Evolutionary conservation across 129 eudicot species (phyloP).

Genomic region (Apium graveolens): DNA sequence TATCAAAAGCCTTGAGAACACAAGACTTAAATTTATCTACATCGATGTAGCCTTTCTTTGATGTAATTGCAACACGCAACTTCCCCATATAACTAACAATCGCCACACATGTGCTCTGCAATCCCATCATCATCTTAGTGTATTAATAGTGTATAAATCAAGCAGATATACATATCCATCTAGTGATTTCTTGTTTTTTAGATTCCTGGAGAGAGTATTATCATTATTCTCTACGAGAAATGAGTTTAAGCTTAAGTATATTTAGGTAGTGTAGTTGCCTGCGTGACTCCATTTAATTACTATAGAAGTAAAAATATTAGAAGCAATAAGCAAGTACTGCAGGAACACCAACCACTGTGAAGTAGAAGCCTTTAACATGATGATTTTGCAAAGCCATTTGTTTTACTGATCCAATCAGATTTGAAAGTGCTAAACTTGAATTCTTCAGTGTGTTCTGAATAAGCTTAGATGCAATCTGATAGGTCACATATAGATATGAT

Average conservation of each 20-base stretch:
- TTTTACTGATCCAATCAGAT: slow-evolving; percentile 49
- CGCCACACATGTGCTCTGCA: slow-evolving; percentile 32
- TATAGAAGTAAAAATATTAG: too few species aligned
- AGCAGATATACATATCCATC: background rate
- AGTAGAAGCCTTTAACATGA: slow-evolving; percentile 41
- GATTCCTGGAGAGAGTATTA: background rate
- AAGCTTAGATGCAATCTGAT: slow-evolving; percentile 29
- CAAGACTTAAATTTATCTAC: slow-evolving; percentile 27
- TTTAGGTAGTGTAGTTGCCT: too few species aligned
- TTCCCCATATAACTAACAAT: slow-evolving; percentile 32
- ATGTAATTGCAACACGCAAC: slow-evolving; percentile 32
- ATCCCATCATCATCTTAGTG: background rate
- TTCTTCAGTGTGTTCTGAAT: slow-evolving; percentile 31
- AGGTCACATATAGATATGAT: background rate
- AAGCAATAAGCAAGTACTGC: slow-evolving; percentile 21
- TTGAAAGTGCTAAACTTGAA: slow-evolving; percentile 39
- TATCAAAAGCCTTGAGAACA: slow-evolving; percentile 32
- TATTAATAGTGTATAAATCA: too few species aligned
- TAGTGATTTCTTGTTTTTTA: background rate
- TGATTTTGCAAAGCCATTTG: slow-evolving; percentile 41
- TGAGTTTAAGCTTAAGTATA: too few species aligned
- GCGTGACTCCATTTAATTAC: too few species aligned
- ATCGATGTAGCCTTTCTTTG: slow-evolving; percentile 28
- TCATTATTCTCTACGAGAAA: background rate
- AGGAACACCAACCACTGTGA: slow-evolving; percentile 40